Percentiles rank a stretch among this genome's conserved stretches.
Evolutionary conservation across 176 grass and related monocot species (phyloP).

Genomic region (Bolboschoenus planiculmis): DNA sequence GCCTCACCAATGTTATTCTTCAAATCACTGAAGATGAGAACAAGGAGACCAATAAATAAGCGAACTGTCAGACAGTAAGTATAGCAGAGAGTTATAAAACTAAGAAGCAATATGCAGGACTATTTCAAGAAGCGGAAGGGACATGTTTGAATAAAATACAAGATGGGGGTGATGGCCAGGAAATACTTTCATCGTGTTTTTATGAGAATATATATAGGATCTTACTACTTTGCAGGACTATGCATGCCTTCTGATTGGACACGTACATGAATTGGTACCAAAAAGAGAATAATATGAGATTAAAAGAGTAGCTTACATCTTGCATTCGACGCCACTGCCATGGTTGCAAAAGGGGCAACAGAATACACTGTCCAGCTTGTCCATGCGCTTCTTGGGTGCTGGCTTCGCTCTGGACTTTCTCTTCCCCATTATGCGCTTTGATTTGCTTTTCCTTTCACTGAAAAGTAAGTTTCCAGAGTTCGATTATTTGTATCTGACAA

Average conservation of each 20-base stretch:
- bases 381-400: slow-evolving; percentile 65
- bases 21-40: slow-evolving; percentile 52
- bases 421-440: slow-evolving; percentile 53
- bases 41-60: neutral
- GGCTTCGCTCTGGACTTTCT: slow-evolving; percentile 65
- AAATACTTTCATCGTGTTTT: neutral
- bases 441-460: neutral
- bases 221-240: neutral
- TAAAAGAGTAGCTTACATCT: slow-evolving; percentile 43
- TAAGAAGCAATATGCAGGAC: neutral
- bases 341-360: slow-evolving; percentile 83
- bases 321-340: slow-evolving; percentile 57
- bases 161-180: neutral
- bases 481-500: neutral
- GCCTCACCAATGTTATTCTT: slow-evolving; percentile 84
- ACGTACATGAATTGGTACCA: neutral
- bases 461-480: neutral
- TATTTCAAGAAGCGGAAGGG: no score
- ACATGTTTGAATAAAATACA: no score
- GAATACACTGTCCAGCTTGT: slow-evolving; percentile 67
- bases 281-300: neutral
- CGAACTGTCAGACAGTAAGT: neutral
- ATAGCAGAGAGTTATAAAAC: neutral
- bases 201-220: neutral
- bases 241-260: neutral